Base-by-base conservation (phyloP, 208 protist species). In the Acanthamoeba polyphaga region DNA sequence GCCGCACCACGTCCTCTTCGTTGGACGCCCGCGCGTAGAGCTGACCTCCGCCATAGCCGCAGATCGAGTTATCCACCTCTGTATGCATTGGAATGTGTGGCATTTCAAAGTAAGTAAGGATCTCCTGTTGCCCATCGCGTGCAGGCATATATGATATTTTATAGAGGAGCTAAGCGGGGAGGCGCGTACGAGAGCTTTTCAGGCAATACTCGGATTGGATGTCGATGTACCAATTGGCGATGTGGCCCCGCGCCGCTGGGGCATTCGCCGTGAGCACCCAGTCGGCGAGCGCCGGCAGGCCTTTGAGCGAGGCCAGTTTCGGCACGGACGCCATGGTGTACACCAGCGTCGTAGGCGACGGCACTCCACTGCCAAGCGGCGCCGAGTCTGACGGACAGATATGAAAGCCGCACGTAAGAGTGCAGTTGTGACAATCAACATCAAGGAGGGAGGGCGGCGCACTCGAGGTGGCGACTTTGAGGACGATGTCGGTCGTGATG, bases 1-100 rank as follows among this genome's bases (percentile, higher is more conserved):
- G 51, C 0, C 51, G 78, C 2, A 87, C 22, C 46, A 17, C 13
- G 51, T 87, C 78, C 27, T 87, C 78, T 10, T 60, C 46, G n/a
- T 87, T 87, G 78, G 78, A 0, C 2, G 78, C 78, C 12, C 78
- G 78, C 38, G 78, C 78, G n/a, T 87, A 87, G 46, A 62, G 32
- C 78, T 60, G 38, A 3, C 78, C 78, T 15, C 78, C 78, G 15
- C 78, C 78, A 22, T 87, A 46, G 46, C 78, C 78, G n/a, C 78
- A 87, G 46, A 87, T 60, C 8, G 78, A 62, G 78, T 87, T 87
- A 46, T 87, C 78, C 4, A 87, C 74, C 22, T 51, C 46, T 62
- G 58, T 62, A 4, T 60, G 55, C 6, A 24, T 12, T 19, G 19
- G 10, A 19, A 60, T 19, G 55, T 60, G 1, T 60, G 55, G 55